Evolutionary conservation across 257 asterid genomes (phyloP).

Genomic region (Echites panduratus): DNA sequence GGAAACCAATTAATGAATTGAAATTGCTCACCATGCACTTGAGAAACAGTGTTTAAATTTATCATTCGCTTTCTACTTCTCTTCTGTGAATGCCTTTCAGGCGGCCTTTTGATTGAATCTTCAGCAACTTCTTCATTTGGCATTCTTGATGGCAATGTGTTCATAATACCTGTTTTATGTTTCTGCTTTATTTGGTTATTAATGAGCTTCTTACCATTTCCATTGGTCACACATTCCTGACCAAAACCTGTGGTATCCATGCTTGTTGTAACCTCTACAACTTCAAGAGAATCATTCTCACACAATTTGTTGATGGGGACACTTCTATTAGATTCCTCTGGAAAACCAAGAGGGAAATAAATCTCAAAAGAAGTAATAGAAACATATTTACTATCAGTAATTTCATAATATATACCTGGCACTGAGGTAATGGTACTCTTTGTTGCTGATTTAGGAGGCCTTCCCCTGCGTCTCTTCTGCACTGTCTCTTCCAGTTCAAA

Average conservation of each 20-base stretch:
- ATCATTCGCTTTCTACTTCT: conserved; percentile 35
- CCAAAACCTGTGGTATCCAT: conserved; percentile 18
- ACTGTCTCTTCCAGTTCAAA: conserved; percentile 21
- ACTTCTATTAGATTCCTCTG: conserved; percentile 14
- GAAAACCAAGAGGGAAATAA: conserved; percentile 12
- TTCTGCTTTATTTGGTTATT: conserved; percentile 20
- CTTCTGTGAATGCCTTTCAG: conserved; percentile 27
- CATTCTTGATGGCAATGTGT: conserved; percentile 14
- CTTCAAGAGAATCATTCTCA: conserved; percentile 21
- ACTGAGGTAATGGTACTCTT: conserved; percentile 18
- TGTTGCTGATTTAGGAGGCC: conserved; percentile 33
- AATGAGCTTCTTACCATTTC: conserved; percentile 17
- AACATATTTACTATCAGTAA: not conserved
- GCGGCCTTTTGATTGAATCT: conserved; percentile 25
- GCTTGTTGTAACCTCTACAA: conserved; percentile 21
- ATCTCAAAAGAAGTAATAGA: conserved; percentile 2
- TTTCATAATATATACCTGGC: conserved; percentile 28
- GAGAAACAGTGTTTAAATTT: conserved; percentile 23
- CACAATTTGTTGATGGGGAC: conserved; percentile 20
- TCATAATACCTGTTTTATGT: conserved; percentile 19
- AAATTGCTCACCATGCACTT: conserved; percentile 33
- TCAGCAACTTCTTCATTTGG: conserved; percentile 25
- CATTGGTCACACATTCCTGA: conserved; percentile 18
- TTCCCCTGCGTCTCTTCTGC: conserved; percentile 44
- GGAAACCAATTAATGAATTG: not conserved